Base-by-base conservation (phyloP, 345 rosid genomes). In the Hibiscus syriacus region DNA sequence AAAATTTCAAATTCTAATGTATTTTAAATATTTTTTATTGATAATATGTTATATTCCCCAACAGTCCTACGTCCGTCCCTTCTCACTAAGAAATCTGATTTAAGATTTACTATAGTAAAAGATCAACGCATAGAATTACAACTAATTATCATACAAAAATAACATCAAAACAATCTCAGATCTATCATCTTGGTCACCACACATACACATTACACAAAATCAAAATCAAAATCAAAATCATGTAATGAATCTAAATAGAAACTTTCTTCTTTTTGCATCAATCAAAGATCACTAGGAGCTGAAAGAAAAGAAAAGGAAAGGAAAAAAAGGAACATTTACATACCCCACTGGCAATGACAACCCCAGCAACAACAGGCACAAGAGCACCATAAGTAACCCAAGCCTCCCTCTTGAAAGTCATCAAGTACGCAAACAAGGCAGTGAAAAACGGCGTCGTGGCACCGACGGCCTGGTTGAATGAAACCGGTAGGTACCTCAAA, bases 391-490 rank as follows among this genome's bases (percentile, higher is more conserved):
- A 88, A 60, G 93, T 87, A 55, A 92, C 62, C 98, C 97, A 92
- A 65, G 94, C 92, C 68, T 90, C 98, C 79, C 92, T 84, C 85
- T 88, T 90, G 69, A 87, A 77, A 39, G 96, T 90, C 84, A 90
- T 77, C 30, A 87, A 67, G 73, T 88, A 92, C n/a, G 98, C 96
- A 32, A 90, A 90, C 61, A 92, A 66, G 2, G 97, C 97, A 2
- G 97, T 93, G 78, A 88, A 93, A 74, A 90, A 88, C 0, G 97
- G 97, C 4, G 98, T 90, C 36, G 97, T 90, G 34, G 98, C 98
- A 32, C 98, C 97, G 20, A 90, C 97, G 17, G 97, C 98, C 78
- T 90, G 98, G 66, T 93, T 92, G 72, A 92, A 92, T 1, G 96
- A 88, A 2, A 90, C 97, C 0, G 98, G 97, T 45, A 92, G 88